Conservation (phyloP, 1,139 yeast genomes). For the Protomyces inundatus region DNA sequence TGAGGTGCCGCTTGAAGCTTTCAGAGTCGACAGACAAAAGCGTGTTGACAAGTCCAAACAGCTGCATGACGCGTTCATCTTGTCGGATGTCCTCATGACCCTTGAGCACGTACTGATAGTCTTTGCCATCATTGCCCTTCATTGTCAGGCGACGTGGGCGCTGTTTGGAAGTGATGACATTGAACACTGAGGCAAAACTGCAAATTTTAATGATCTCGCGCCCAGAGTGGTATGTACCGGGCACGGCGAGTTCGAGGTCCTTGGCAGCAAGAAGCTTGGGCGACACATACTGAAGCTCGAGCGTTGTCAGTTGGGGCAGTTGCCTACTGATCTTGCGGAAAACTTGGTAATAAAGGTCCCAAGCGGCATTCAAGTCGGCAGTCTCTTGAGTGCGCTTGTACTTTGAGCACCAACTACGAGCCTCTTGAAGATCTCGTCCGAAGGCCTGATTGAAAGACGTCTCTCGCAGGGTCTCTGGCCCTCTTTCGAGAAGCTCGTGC, state of each 20-base stretch:
- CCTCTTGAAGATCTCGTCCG: conserved; percentile 89
- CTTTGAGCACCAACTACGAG: conserved; percentile 86
- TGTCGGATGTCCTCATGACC: conserved; percentile 99
- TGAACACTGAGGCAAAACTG: conserved; percentile 71
- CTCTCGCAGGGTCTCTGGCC: conserved; percentile 90
- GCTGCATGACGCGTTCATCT: conserved; percentile 95
- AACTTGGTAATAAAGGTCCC: conserved; percentile 94
- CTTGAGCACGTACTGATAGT: conserved; percentile 71
- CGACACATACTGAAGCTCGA: conserved; percentile 89
- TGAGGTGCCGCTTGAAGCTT: conserved; percentile 91
- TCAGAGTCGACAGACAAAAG: conserved; percentile 85
- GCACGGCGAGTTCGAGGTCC: conserved; percentile 81
- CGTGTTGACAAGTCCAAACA: conserved; percentile 91
- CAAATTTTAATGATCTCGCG: conserved; percentile 68
- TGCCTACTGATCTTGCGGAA: conserved; percentile 87
- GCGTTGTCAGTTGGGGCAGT: conserved; percentile 75
- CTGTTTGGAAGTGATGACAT: conserved; percentile 93
- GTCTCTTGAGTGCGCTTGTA: conserved; percentile 79
- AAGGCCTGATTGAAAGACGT: conserved; percentile 88
- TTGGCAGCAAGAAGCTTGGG: conserved; percentile 76
- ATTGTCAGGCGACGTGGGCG: conserved; percentile 81
- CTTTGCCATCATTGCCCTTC: conserved; percentile 86
- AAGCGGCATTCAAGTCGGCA: conserved; percentile 88
- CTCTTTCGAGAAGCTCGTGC: conserved; percentile 72
- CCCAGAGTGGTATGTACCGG: conserved; percentile 88